These are phyloP conservation scores for Talaromyces sp. DNA, from an alignment of 2,329 filamentous ascomycete species.

Conservation along the genomic window DNA sequence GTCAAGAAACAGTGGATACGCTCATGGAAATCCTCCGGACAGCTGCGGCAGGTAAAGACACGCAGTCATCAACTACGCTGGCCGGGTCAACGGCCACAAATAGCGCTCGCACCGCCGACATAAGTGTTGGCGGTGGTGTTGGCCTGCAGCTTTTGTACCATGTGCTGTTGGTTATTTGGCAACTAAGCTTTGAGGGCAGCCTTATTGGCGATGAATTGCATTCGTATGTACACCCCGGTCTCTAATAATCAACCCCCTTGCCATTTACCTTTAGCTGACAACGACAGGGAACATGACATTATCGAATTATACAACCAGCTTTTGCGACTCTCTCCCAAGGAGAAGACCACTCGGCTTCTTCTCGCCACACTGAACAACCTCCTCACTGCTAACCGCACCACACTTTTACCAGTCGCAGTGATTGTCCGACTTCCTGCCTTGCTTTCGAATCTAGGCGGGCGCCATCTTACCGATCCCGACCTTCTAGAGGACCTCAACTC, in stretches of 20 bases:
- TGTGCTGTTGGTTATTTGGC: conserved; percentile 89
- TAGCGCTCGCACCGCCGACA: conserved; percentile 62
- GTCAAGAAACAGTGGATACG: conserved; percentile 76
- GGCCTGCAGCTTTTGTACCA: conserved; percentile 92
- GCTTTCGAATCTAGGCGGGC: conserved; percentile 53
- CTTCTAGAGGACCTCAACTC: conserved; percentile 45
- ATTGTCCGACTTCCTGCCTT: conserved; percentile 72
- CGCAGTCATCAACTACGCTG: conserved; percentile 52
- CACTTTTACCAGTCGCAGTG: conserved; percentile 74
- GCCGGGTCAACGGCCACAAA: conserved; percentile 43
- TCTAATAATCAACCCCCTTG: background rate
- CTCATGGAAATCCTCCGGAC: conserved; percentile 73
- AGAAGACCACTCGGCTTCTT: conserved; percentile 91
- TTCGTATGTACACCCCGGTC: conserved; percentile 55
- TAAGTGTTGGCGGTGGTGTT: conserved; percentile 66
- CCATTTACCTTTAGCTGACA: conserved; percentile 7
- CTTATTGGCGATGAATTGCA: conserved; percentile 75
- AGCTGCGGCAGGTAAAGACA: conserved; percentile 70
- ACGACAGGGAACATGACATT: conserved; percentile 81
- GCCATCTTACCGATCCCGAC: conserved; percentile 47
- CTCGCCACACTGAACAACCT: conserved; percentile 88
- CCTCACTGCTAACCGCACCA: conserved; percentile 65
- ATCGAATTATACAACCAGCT: conserved; percentile 89
- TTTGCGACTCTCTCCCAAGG: conserved; percentile 87
- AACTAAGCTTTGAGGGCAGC: conserved; percentile 82